These are phyloP conservation scores for Tausonia pullulans DNA, from an alignment of 1,284 basidiomycete species.

Conservation along the genomic window DNA sequence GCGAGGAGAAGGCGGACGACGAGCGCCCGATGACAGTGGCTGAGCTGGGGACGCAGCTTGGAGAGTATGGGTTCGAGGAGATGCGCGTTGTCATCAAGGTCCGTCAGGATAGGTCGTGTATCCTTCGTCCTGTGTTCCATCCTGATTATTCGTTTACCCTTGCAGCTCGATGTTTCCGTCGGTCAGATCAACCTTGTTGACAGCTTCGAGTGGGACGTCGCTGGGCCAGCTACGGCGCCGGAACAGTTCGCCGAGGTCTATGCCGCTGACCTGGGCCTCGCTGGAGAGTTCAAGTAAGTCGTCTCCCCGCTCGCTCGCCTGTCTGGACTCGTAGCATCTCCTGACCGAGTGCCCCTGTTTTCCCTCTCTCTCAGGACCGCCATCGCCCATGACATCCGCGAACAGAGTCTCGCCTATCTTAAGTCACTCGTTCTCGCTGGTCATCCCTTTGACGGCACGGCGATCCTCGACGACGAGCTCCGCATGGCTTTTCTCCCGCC, in stretches of 20 bases:
- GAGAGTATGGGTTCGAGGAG: constrained; percentile 51
- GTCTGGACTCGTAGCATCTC: neutral
- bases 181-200: constrained; percentile 89
- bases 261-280: constrained; percentile 73
- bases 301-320: neutral
- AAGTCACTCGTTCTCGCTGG: constrained; percentile 87
- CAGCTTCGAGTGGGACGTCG: constrained; percentile 97
- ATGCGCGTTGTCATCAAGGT: constrained; percentile 86
- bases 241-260: constrained; percentile 89
- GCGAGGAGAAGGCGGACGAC: constrained; percentile 32
- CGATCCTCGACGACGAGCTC: constrained; percentile 82
- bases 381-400: constrained; percentile 88
- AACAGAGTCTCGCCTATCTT: constrained; percentile 85
- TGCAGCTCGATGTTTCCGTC: constrained; percentile 85
- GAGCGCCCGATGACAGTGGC: constrained; percentile 39
- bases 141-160: constrained; percentile 9
- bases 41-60: constrained; percentile 33
- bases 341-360: constrained; percentile 16
- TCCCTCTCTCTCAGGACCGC: constrained; percentile 55
- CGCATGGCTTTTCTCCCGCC: constrained; percentile 77
- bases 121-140: neutral
- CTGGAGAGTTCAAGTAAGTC: constrained; percentile 80
- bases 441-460: constrained; percentile 66
- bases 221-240: constrained; percentile 63
- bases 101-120: constrained; percentile 22